A percentile compares a stretch with the other conserved stretches of the same genome.
phyloP scores from a whole-genome alignment of 1,284 basidiomycete genomes.

The Ustilago shanxiensis region DNA sequence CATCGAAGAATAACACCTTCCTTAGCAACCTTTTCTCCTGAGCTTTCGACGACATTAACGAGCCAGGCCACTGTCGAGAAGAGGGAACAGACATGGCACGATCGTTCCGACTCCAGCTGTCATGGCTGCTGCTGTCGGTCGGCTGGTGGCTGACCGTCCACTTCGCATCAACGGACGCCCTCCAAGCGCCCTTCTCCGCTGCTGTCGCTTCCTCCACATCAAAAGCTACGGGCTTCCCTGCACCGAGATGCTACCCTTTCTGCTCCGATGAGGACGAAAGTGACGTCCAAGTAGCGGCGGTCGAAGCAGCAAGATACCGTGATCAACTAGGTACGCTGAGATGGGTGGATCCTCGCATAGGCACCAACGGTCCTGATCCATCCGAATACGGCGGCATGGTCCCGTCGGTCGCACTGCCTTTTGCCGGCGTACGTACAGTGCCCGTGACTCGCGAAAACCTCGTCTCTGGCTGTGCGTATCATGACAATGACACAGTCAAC shows the following conservation, averaged over 20 bases:
- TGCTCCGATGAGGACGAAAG: constrained; percentile 3
- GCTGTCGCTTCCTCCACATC: background rate
- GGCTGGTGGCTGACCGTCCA: background rate
- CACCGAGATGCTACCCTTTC: constrained; percentile 37
- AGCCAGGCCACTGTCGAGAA: background rate
- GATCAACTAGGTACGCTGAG: constrained; percentile 22
- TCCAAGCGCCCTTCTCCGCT: constrained; percentile 22
- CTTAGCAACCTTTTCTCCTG: background rate
- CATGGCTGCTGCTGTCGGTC: background rate
- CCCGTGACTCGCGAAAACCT: constrained; percentile 50
- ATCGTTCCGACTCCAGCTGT: background rate
- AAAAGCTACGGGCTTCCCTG: background rate
- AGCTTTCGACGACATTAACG: background rate
- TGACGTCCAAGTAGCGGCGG: background rate
- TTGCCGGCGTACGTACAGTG: constrained; percentile 40
- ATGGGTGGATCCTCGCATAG: constrained; percentile 55
- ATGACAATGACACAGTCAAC: constrained; percentile 48
- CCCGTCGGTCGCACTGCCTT: constrained; percentile 40
- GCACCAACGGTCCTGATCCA: constrained; percentile 54
- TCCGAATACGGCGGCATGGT: constrained; percentile 56
- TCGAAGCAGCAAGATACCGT: constrained; percentile 25
- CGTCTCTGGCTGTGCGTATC: constrained; percentile 45
- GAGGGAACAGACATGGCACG: background rate
- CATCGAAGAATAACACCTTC: background rate
- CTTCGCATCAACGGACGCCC: background rate